Evolutionary conservation across 805 yeast genomes (phyloP).

Genomic region (Candida schatavii): DNA sequence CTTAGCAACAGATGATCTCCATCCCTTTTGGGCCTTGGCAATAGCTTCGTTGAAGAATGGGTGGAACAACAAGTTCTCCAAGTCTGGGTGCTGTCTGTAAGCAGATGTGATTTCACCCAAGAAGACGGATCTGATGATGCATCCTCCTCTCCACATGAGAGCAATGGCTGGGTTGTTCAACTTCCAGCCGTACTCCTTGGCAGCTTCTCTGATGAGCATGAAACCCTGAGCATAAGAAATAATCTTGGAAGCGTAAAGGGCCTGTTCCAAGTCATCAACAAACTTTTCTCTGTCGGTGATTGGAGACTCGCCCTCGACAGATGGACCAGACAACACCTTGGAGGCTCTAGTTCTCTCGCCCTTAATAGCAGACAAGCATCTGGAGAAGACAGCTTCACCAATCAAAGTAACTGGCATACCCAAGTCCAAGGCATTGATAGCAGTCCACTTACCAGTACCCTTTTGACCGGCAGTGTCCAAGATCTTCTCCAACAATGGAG

Average conservation of each 20-base stretch:
- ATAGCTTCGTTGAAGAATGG: constrained; percentile 92
- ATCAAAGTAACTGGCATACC: constrained; percentile 98
- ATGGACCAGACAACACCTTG: constrained; percentile 75
- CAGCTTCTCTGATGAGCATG: constrained; percentile 98
- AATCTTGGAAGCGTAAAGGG: constrained; percentile 96
- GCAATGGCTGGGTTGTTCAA: constrained; percentile 98
- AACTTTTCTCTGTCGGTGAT: constrained; percentile 77
- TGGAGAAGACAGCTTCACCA: constrained; percentile 97
- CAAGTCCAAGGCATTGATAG: constrained; percentile 93
- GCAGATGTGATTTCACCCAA: constrained; percentile 96
- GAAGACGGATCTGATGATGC: constrained; percentile 98
- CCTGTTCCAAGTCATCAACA: constrained; percentile 94
- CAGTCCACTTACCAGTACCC: constrained; percentile 99
- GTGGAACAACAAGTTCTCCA: constrained; percentile 94
- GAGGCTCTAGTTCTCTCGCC: constrained; percentile 88
- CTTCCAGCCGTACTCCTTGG: constrained; percentile 94
- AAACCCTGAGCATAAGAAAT: constrained; percentile 99
- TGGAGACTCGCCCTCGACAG: constrained; percentile 54
- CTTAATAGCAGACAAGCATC: constrained; percentile 93
- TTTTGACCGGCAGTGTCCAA: constrained; percentile 97
- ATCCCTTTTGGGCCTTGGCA: constrained; percentile 88
- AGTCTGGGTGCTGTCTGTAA: constrained; percentile 86
- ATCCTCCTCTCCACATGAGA: constrained; percentile 99
- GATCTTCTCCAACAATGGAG: constrained; percentile 93
- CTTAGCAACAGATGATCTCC: constrained; percentile 85